Percentiles rank a stretch among this genome's conserved stretches.
phyloP scores from a whole-genome alignment of 139 green algal genomes.

The Chlamydomonas applanata region DNA sequence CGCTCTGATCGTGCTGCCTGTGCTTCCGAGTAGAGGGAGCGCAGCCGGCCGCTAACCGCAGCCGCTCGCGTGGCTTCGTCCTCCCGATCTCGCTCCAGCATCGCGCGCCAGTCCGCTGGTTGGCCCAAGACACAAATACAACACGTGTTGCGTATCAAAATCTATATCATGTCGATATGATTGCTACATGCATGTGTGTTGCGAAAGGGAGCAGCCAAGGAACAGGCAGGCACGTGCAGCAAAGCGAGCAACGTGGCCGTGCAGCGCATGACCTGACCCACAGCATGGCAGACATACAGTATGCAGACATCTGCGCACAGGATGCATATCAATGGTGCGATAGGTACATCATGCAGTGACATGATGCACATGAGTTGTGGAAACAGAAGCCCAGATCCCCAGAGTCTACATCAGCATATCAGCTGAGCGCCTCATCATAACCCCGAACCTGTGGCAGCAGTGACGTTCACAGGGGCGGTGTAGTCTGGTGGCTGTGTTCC shows the following conservation, averaged over 20 bases:
- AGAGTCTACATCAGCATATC: not conserved
- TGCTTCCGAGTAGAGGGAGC: not conserved
- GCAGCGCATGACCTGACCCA: not conserved
- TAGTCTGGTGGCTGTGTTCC: not conserved
- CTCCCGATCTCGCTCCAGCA: not conserved
- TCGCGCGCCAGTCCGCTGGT: constrained; percentile 4
- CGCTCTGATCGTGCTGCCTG: not conserved
- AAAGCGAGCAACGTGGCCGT: too few relatives aligned
- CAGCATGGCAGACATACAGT: too few relatives aligned
- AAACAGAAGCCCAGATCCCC: not conserved
- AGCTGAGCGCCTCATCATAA: too few relatives aligned
- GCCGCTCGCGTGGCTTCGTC: not conserved
- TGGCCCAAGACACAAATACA: not conserved
- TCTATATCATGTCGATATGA: too few relatives aligned
- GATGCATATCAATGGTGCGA: too few relatives aligned
- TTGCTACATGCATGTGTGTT: not conserved
- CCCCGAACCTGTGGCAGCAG: constrained; percentile 1
- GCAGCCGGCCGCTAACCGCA: not conserved
- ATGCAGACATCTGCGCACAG: too few relatives aligned
- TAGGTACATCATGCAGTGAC: too few relatives aligned
- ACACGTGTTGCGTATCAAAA: too few relatives aligned
- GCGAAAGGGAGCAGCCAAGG: too few relatives aligned
- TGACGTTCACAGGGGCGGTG: not conserved
- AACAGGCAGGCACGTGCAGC: too few relatives aligned
- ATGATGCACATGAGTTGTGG: not conserved